phyloP scores from a whole-genome alignment of 257 asterid species.

The Solanum chiquidenum region DNA sequence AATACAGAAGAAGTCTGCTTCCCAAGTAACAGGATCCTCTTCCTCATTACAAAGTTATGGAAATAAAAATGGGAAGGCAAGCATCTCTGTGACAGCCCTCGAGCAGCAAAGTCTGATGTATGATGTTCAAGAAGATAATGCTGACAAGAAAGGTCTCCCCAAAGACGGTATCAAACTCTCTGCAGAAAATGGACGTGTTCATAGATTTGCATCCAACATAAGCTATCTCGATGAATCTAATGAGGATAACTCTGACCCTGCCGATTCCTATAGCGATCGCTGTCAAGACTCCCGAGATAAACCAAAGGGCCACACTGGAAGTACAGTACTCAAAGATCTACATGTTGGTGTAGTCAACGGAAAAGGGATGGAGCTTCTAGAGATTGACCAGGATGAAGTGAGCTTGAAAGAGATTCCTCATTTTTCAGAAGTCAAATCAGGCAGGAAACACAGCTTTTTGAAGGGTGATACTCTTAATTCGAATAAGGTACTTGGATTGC shows the following conservation, averaged over 20 bases:
- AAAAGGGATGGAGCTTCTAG: conserved; percentile 5
- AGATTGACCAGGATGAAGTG: conserved; percentile 14
- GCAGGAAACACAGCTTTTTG: conserved; percentile 21
- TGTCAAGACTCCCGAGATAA: conserved; percentile 3
- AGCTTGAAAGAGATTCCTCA: background rate
- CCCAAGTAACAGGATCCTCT: conserved; percentile 32
- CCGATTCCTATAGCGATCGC: background rate
- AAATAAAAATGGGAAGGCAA: conserved; percentile 23
- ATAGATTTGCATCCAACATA: conserved; percentile 5
- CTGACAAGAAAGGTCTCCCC: conserved; percentile 3
- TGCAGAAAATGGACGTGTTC: conserved; percentile 8
- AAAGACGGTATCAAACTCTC: conserved; percentile 3
- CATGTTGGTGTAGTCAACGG: conserved; percentile 6
- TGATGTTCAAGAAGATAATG: conserved; percentile 9
- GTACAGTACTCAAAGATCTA: conserved; percentile 7
- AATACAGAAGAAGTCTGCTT: conserved; percentile 26
- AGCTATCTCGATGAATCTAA: conserved; percentile 6
- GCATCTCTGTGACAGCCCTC: conserved; percentile 4
- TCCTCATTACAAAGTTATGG: conserved; percentile 36
- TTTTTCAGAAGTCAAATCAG: conserved; percentile 15
- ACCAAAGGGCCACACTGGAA: conserved; percentile 4
- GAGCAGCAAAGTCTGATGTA: conserved; percentile 15
- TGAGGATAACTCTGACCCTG: background rate
- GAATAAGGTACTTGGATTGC: conserved; percentile 24
- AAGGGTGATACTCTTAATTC: conserved; percentile 15